phyloP scores from a whole-genome alignment of 257 asterid species.

The Capsicum chinense region DNA sequence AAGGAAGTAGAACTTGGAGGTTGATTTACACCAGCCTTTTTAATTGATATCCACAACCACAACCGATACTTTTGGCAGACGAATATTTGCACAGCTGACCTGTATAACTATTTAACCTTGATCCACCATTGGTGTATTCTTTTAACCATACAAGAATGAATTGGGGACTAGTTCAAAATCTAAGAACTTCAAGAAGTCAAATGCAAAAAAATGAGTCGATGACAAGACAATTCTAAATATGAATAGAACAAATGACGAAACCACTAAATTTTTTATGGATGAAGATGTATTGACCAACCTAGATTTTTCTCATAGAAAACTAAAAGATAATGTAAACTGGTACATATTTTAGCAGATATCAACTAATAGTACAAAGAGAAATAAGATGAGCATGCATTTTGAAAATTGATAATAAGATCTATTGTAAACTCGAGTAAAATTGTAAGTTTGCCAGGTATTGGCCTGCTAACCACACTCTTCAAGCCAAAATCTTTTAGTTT shows the following conservation, averaged over 20 bases:
- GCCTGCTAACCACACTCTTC: too few relatives aligned
- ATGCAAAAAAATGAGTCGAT: neutral
- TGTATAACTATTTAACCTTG: neutral
- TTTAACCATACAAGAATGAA: neutral
- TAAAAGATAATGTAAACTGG: too few relatives aligned
- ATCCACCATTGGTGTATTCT: neutral
- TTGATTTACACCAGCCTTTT: neutral
- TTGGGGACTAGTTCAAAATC: neutral
- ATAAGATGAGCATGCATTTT: too few relatives aligned
- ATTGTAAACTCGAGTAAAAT: too few relatives aligned
- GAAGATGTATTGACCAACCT: neutral
- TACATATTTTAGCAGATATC: too few relatives aligned
- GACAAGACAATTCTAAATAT: neutral
- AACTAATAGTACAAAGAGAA: too few relatives aligned
- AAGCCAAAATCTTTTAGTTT: neutral
- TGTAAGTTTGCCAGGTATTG: too few relatives aligned
- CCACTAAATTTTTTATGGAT: neutral
- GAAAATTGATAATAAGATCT: too few relatives aligned
- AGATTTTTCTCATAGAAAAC: too few relatives aligned
- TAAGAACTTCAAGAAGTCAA: neutral
- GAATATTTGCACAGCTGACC: neutral
- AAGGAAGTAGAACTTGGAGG: conserved; percentile 6
- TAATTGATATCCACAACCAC: neutral
- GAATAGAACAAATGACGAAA: neutral
- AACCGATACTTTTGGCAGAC: neutral